Evolutionary conservation across 257 asterid species (phyloP), one percentile per base, ranked within the genome.

Genomic region (Misopates orontium): DNA sequence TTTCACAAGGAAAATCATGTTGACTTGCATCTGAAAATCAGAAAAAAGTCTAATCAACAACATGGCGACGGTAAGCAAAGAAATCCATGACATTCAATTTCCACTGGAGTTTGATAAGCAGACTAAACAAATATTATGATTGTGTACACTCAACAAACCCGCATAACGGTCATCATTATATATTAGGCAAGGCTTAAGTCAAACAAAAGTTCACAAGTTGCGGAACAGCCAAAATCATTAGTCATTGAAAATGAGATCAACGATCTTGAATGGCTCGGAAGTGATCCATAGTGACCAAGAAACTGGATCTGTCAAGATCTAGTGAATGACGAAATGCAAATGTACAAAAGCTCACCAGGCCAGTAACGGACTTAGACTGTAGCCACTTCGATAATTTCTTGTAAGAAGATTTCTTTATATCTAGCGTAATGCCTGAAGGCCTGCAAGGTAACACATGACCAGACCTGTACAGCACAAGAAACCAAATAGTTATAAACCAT

Each of bases 331-430:
- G 21, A 58, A 32, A 56, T 16, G 59, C 36, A 49, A 57, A 24
- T 17, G 25, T 20, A 17, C n/a, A 24, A 49, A 56, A 47, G 52
- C 85, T 71, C 65, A 93, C 97, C 91, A 87, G 83, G 57, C 95
- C 95, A 40, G 70, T 57, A 62, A 83, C 79, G 32, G 95, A 73
- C 79, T 80, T 90, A 39, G 95, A 85, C 83, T 84, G 99, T 67
- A 93, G 79, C 99, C 97, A 93, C 80, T 93, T 93, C 61, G 99
- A 86, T 65, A 93, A 75, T 80, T 93, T 93, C 95, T 88, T 93
- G 83, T 81, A 75, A 71, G 97, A 93, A 59, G 99, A 93, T 74
- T 93, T 93, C 75, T 90, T 93, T 63, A 93, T 76, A 81, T 93
- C 97, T 68, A 90, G 71, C 25, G 86, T 84, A 72, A 84, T 54